These are phyloP conservation scores for Lodderomyces margitis DNA, from an alignment of 1,139 yeast genomes.

Conservation along the genomic window DNA sequence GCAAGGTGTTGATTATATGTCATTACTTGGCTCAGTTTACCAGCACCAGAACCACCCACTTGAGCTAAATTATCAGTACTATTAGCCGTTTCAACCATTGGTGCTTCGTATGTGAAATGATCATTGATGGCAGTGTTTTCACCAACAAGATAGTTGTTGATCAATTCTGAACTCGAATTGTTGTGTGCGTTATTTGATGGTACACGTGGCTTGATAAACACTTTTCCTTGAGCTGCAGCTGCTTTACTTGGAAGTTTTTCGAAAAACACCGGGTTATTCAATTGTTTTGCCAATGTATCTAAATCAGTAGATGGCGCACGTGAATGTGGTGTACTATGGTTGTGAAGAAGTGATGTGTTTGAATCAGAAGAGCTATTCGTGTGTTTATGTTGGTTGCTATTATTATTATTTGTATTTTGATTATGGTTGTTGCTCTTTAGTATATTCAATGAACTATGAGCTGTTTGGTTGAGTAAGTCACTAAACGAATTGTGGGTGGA, in stretches of 20 bases:
- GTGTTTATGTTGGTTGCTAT: constrained; percentile 1
- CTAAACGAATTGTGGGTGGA: constrained; percentile 8
- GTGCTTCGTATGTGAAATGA: constrained; percentile 30
- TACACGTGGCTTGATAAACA: constrained; percentile 14
- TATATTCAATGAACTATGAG: constrained; percentile 2
- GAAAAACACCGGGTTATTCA: constrained; percentile 34
- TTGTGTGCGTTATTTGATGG: constrained; percentile 12
- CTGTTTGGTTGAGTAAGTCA: constrained; percentile 5
- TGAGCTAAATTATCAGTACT: not conserved
- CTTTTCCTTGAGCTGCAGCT: constrained; percentile 21
- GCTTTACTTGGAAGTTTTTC: constrained; percentile 41
- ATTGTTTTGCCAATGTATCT: constrained; percentile 43
- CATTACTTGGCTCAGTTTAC: not conserved
- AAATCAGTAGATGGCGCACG: constrained; percentile 17
- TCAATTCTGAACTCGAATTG: constrained; percentile 25
- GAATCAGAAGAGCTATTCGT: constrained; percentile 6
- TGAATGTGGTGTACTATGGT: constrained; percentile 9
- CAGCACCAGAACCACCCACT: not conserved
- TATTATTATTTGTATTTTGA: constrained; percentile 5
- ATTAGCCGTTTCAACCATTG: constrained; percentile 12
- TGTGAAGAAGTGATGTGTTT: constrained; percentile 5
- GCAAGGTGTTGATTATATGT: constrained; percentile 1
- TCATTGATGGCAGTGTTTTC: constrained; percentile 34
- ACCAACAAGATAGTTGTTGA: constrained; percentile 19
- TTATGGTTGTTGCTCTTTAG: constrained; percentile 1